Evolutionary conservation across 176 grass and related monocot species (phyloP).

Genomic region (Aegilops longissima): DNA sequence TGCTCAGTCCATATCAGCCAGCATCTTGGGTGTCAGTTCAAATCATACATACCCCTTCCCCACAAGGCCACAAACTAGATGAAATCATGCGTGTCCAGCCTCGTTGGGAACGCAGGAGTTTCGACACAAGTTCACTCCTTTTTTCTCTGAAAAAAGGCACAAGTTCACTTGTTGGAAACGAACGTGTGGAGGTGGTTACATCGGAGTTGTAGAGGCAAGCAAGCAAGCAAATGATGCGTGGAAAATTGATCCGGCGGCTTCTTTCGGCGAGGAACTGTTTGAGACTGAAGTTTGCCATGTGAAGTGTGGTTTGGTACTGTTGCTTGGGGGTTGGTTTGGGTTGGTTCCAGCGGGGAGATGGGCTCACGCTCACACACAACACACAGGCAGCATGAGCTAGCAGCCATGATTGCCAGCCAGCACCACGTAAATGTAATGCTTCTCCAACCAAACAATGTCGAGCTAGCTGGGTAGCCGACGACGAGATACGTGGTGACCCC

Average conservation of each 20-base stretch:
- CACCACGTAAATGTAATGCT: constrained; percentile 28
- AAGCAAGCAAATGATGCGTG: too few species aligned
- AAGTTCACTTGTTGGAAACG: too few species aligned
- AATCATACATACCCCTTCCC: background rate
- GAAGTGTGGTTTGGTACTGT: too few species aligned
- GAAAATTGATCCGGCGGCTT: background rate
- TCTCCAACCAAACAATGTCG: constrained; percentile 34
- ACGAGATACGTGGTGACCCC: too few species aligned
- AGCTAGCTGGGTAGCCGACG: background rate
- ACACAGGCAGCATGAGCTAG: constrained; percentile 32
- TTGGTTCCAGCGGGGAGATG: constrained; percentile 27
- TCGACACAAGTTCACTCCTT: background rate
- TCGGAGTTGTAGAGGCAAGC: too few species aligned
- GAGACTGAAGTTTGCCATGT: background rate
- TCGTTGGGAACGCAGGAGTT: background rate
- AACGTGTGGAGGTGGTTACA: too few species aligned
- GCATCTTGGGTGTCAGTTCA: background rate
- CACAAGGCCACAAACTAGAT: too few species aligned
- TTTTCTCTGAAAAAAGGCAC: too few species aligned
- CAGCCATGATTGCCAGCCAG: constrained; percentile 34
- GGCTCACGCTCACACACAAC: background rate
- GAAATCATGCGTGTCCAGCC: too few species aligned
- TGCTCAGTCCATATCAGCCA: background rate
- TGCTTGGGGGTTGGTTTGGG: background rate
- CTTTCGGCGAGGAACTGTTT: too few species aligned